Percentiles rank a stretch among this genome's conserved stretches.
Conservation (phyloP, 805 yeast species). For the Zygotorulaspora chibaensis region DNA sequence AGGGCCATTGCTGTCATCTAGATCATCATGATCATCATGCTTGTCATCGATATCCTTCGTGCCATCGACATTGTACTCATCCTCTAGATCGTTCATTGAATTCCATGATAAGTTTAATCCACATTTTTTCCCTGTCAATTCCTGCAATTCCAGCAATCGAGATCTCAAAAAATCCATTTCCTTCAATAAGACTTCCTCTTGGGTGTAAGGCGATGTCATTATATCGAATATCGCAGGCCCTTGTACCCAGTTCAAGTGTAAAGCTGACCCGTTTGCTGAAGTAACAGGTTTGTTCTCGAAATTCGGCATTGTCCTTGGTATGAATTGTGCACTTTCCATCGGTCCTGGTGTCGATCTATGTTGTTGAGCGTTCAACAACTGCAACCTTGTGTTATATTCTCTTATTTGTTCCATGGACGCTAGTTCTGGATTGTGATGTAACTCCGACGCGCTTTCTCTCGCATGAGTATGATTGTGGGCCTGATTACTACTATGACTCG, state of each 20-base stretch:
- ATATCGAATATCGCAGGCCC: constrained; percentile 33
- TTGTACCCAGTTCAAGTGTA: constrained; percentile 29
- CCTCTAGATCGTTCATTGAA: background rate
- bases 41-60: constrained; percentile 5
- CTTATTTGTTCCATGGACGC: constrained; percentile 31
- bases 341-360: constrained; percentile 20
- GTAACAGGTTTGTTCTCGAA: constrained; percentile 25
- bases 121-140: constrained; percentile 27
- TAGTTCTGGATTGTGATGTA: constrained; percentile 22
- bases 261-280: constrained; percentile 18
- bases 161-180: constrained; percentile 29
- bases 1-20: constrained; percentile 4
- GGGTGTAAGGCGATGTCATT: constrained; percentile 22
- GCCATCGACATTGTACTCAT: constrained; percentile 5
- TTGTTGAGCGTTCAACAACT: constrained; percentile 23
- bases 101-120: constrained; percentile 18
- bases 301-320: constrained; percentile 23
- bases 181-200: constrained; percentile 24
- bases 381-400: constrained; percentile 30
- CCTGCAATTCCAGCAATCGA: constrained; percentile 29
- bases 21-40: constrained; percentile 2
- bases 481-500: constrained; percentile 1
- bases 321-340: constrained; percentile 22
- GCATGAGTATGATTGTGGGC: constrained; percentile 2
- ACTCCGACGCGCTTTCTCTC: constrained; percentile 8